Conservation (phyloP, 164 flowering plant genomes). For the Chimonanthus salicifolius region DNA sequence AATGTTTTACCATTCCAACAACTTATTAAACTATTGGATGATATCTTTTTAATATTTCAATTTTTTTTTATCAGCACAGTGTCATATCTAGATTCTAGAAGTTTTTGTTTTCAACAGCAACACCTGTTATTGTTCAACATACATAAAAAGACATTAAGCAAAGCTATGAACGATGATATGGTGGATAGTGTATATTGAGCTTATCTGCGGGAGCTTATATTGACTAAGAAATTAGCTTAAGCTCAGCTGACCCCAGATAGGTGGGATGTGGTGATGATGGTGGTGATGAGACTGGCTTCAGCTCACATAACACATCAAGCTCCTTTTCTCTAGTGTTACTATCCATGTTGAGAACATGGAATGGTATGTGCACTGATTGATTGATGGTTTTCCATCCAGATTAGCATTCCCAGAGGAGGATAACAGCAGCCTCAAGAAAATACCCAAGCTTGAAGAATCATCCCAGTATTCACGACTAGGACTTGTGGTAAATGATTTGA, state of each 20-base stretch:
- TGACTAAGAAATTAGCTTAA: not conserved
- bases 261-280: too few relatives aligned
- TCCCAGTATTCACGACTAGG: slow-evolving; percentile 49
- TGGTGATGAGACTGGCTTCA: too few relatives aligned
- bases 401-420: slow-evolving; percentile 71
- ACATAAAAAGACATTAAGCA: not conserved
- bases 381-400: slow-evolving; percentile 24
- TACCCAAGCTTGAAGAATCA: slow-evolving; percentile 74
- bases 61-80: not conserved
- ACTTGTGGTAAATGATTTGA: slow-evolving; percentile 45
- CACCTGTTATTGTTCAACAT: not conserved
- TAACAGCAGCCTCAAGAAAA: slow-evolving; percentile 59
- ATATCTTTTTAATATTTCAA: not conserved
- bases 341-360: not conserved
- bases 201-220: not conserved
- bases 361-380: not conserved
- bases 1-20: too few relatives aligned
- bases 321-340: not conserved
- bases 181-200: not conserved
- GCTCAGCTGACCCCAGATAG: not conserved
- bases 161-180: not conserved
- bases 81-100: not conserved
- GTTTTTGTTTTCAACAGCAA: not conserved
- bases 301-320: too few relatives aligned
- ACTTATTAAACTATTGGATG: too few relatives aligned